Conservation (phyloP, 2,329 filamentous ascomycete species). For the Coniochaeta sp. region DNA sequence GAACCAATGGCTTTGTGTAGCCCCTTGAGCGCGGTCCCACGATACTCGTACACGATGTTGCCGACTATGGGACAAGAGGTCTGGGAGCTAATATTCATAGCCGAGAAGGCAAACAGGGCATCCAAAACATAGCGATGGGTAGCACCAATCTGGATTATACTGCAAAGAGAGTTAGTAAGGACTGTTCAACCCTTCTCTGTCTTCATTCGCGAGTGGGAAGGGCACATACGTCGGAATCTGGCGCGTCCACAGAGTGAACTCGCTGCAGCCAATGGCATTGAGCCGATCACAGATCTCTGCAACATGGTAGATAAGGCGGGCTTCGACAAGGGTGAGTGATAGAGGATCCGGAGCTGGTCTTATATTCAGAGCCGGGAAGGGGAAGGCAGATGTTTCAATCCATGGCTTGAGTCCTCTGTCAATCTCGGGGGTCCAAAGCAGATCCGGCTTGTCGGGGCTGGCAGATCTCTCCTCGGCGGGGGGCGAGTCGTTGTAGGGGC, state of each 20-base stretch:
- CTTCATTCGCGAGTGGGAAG: background rate
- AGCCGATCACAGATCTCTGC: slow-evolving; percentile 80
- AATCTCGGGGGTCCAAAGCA: slow-evolving; percentile 83
- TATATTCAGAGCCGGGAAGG: slow-evolving; percentile 74
- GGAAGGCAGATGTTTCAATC: slow-evolving; percentile 77
- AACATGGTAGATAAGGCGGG: slow-evolving; percentile 86
- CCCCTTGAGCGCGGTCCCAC: slow-evolving; percentile 77
- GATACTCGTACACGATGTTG: slow-evolving; percentile 84
- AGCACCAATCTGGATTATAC: slow-evolving; percentile 75
- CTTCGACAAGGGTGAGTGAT: slow-evolving; percentile 66
- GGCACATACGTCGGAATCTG: slow-evolving; percentile 78
- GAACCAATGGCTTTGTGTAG: slow-evolving; percentile 79
- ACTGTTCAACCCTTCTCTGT: too few species aligned
- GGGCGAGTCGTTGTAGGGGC: slow-evolving; percentile 90
- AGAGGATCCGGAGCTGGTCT: slow-evolving; percentile 69
- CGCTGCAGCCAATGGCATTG: slow-evolving; percentile 66
- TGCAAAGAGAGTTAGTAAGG: slow-evolving; percentile 25
- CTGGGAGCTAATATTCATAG: slow-evolving; percentile 85
- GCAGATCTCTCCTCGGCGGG: slow-evolving; percentile 56
- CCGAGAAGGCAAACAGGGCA: slow-evolving; percentile 86
- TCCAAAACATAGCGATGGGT: slow-evolving; percentile 89
- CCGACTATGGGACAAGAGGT: slow-evolving; percentile 79
- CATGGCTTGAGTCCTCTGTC: slow-evolving; percentile 76
- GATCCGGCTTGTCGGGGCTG: slow-evolving; percentile 57
- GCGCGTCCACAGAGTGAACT: slow-evolving; percentile 86